Conservation (phyloP, 257 asterid species). For the Ehretia macrophylla region DNA sequence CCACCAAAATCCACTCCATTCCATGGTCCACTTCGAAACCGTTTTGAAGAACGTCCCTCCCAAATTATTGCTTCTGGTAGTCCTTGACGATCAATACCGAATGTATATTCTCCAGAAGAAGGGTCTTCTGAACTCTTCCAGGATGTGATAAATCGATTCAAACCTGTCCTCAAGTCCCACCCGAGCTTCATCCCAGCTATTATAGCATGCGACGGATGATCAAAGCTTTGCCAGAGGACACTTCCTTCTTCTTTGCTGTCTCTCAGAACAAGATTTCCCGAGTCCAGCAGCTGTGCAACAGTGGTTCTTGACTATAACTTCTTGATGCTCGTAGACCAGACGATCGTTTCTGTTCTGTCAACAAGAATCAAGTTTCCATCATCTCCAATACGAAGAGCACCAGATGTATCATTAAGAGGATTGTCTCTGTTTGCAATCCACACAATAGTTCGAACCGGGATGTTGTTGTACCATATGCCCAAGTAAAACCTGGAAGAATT, state of each 20-base stretch:
- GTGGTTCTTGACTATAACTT: background rate
- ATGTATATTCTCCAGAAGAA: conserved; percentile 5
- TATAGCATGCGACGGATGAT: conserved; percentile 1
- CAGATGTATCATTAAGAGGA: background rate
- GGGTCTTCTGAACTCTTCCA: conserved; percentile 5
- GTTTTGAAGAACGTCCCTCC: background rate
- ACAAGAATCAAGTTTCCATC: conserved; percentile 3
- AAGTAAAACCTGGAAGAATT: background rate
- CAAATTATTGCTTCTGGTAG: background rate
- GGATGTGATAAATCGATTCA: background rate
- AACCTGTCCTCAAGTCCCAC: background rate
- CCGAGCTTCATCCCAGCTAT: conserved; percentile 3
- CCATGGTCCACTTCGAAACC: conserved; percentile 3
- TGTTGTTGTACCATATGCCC: background rate
- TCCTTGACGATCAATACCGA: background rate
- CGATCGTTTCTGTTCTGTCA: background rate
- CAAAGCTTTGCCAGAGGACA: conserved; percentile 3
- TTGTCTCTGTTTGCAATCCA: conserved; percentile 3
- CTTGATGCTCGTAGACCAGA: background rate
- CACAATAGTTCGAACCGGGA: background rate
- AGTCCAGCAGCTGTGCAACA: conserved; percentile 2
- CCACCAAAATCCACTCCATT: background rate
- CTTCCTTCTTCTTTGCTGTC: background rate
- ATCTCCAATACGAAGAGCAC: background rate
- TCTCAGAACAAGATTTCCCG: conserved; percentile 4